A percentile compares a stretch with the other conserved stretches of the same genome.
phyloP scores from a whole-genome alignment of 2,329 filamentous ascomycete genomes.

The Aspergillus sp. region DNA sequence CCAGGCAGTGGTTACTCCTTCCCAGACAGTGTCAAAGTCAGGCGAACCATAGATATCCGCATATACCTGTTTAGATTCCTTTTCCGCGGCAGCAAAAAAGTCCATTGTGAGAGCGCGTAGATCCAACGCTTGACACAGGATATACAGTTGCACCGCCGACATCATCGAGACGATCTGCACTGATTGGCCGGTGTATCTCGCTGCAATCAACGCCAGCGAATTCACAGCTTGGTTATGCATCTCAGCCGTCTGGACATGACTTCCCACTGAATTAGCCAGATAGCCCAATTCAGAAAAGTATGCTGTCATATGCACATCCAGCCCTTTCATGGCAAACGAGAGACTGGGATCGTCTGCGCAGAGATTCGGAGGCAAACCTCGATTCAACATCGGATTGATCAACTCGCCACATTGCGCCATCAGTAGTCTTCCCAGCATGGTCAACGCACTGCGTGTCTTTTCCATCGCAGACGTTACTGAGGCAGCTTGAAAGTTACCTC shows the following conservation, averaged over 20 bases:
- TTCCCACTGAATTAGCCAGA: conserved; percentile 57
- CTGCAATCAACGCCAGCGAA: conserved; percentile 56
- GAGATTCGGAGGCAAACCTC: conserved; percentile 60
- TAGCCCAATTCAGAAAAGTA: conserved; percentile 59
- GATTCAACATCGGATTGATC: conserved; percentile 54
- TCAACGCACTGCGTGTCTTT: conserved; percentile 47
- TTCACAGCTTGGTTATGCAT: conserved; percentile 65
- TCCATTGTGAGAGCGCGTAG: conserved; percentile 30
- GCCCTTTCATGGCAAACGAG: conserved; percentile 58
- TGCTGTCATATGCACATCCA: conserved; percentile 61
- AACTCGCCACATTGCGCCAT: conserved; percentile 60
- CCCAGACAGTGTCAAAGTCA: conserved; percentile 9
- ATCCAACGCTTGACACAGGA: conserved; percentile 55
- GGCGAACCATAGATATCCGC: background rate
- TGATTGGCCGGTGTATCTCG: conserved; percentile 51
- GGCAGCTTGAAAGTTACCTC: conserved; percentile 64
- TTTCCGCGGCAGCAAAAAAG: background rate
- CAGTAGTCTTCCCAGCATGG: conserved; percentile 56
- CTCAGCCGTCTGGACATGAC: conserved; percentile 61
- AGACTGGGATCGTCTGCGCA: conserved; percentile 53
- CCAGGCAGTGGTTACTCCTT: conserved; percentile 13
- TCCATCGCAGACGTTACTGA: conserved; percentile 61
- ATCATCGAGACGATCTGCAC: conserved; percentile 53
- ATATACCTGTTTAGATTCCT: background rate
- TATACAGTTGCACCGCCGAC: conserved; percentile 48